A percentile compares a stretch with the other conserved stretches of the same genome.
Evolutionary conservation across 257 asterid genomes (phyloP).

Genomic region (Vinca minor): DNA sequence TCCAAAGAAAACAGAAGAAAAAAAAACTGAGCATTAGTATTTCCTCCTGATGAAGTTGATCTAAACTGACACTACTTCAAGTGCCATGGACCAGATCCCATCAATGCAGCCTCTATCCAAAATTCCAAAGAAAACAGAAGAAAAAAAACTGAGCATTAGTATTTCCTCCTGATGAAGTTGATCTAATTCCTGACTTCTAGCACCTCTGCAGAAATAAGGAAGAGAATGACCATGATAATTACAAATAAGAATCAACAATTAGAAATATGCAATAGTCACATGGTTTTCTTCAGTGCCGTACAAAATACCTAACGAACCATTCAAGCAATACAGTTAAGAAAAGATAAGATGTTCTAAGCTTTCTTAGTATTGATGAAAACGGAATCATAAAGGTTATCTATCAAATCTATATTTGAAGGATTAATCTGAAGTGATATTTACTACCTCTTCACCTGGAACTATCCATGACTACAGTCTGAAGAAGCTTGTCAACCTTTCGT

Average conservation of each 20-base stretch:
- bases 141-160: no score
- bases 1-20: not conserved
- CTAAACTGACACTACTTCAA: constrained; percentile 1
- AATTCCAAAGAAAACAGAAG: not conserved
- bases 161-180: not conserved
- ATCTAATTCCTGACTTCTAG: no score
- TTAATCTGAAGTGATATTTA: constrained; percentile 10
- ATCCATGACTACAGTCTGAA: constrained; percentile 1
- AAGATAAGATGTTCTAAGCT: not conserved
- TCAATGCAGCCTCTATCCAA: not conserved
- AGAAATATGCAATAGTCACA: not conserved
- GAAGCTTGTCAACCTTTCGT: not conserved
- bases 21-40: no score
- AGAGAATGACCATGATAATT: not conserved
- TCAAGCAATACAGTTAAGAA: constrained; percentile 14
- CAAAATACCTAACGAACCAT: constrained; percentile 1
- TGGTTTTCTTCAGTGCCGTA: not conserved
- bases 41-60: not conserved
- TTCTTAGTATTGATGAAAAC: no score
- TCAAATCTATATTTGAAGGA: constrained; percentile 18
- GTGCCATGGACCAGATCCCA: not conserved
- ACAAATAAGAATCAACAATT: not conserved
- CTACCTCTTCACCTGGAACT: not conserved
- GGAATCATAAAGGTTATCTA: constrained; percentile 1
- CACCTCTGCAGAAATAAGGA: no score